These are phyloP conservation scores for Zoysia matrella DNA, from an alignment of 202 grass and related monocot species.

Conservation along the genomic window DNA sequence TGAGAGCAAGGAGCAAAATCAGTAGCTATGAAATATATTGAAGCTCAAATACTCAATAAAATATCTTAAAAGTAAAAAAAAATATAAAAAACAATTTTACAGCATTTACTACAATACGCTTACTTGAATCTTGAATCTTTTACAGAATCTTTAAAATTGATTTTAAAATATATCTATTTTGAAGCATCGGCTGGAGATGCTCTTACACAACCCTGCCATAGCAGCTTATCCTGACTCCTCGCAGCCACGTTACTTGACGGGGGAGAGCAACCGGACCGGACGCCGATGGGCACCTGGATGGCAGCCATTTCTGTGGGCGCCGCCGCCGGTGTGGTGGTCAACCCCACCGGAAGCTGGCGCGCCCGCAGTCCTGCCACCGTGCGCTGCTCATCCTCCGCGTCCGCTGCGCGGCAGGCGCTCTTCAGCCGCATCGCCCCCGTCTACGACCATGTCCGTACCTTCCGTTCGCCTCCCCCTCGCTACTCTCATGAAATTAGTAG, in stretches of 20 bases:
- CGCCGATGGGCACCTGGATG: slow-evolving; percentile 30
- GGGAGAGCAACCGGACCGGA: slow-evolving; percentile 36
- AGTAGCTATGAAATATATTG: too few species aligned
- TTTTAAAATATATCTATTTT: too few species aligned
- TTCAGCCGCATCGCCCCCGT: slow-evolving; percentile 85
- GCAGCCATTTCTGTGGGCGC: slow-evolving; percentile 18
- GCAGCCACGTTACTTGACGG: slow-evolving; percentile 23
- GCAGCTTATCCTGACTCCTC: slow-evolving; percentile 20
- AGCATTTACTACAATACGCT: too few species aligned
- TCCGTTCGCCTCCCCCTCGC: not conserved
- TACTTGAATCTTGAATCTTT: too few species aligned
- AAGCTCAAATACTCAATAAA: too few species aligned
- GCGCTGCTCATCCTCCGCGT: slow-evolving; percentile 39
- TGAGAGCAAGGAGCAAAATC: too few species aligned
- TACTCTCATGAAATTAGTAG: slow-evolving; percentile 18
- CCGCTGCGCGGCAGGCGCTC: slow-evolving; percentile 65
- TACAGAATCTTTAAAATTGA: too few species aligned
- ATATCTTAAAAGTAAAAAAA: too few species aligned
- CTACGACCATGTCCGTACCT: slow-evolving; percentile 70
- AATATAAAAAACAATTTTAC: too few species aligned
- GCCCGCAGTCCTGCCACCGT: not conserved
- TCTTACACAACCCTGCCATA: not conserved
- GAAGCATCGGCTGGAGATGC: too few species aligned
- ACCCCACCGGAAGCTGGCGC: slow-evolving; percentile 4
- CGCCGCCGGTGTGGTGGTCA: not conserved